Conservation (phyloP, 192 early-diverging fungal species). For the Coemansia sp. region DNA sequence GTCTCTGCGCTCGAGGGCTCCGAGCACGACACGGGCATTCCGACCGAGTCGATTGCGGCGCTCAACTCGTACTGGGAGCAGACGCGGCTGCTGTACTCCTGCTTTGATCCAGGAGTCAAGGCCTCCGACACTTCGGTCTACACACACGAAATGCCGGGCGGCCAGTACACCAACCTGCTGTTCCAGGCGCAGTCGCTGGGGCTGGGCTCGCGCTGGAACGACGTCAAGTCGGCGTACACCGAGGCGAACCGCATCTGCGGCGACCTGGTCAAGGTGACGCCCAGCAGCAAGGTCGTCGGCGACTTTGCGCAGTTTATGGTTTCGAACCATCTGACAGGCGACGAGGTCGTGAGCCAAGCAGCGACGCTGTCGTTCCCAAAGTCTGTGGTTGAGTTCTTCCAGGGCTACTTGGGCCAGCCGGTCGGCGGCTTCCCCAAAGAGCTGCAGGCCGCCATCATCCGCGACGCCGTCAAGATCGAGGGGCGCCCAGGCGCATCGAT, state of each 20-base stretch:
- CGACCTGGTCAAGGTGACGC: constrained; percentile 97
- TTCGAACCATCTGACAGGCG: constrained; percentile 72
- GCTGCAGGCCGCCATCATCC: constrained; percentile 79
- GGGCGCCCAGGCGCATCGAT: constrained; percentile 82
- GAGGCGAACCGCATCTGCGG: constrained; percentile 91
- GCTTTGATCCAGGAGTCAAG: constrained; percentile 92
- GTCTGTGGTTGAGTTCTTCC: constrained; percentile 95
- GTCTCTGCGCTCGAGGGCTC: constrained; percentile 81
- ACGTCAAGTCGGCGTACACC: constrained; percentile 88
- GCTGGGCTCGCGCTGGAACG: constrained; percentile 89
- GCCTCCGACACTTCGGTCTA: constrained; percentile 89
- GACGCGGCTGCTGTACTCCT: constrained; percentile 89
- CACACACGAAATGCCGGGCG: constrained; percentile 95
- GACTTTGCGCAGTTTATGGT: constrained; percentile 99
- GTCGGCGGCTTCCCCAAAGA: constrained; percentile 94
- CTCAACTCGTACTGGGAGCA: constrained; percentile 98
- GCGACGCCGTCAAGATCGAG: constrained; percentile 71
- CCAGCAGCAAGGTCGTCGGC: constrained; percentile 96
- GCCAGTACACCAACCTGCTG: constrained; percentile 98
- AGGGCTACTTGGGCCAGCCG: constrained; percentile 92
- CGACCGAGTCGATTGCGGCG: constrained; percentile 72
- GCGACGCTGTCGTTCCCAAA: constrained; percentile 86
- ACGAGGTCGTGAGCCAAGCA: constrained; percentile 76
- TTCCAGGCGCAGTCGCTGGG: constrained; percentile 96
- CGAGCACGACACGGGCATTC: constrained; percentile 81